Percentiles rank a stretch among this genome's conserved stretches.
phyloP scores from a whole-genome alignment of 1,139 yeast species.

The Lodderomyces beijingensis region DNA sequence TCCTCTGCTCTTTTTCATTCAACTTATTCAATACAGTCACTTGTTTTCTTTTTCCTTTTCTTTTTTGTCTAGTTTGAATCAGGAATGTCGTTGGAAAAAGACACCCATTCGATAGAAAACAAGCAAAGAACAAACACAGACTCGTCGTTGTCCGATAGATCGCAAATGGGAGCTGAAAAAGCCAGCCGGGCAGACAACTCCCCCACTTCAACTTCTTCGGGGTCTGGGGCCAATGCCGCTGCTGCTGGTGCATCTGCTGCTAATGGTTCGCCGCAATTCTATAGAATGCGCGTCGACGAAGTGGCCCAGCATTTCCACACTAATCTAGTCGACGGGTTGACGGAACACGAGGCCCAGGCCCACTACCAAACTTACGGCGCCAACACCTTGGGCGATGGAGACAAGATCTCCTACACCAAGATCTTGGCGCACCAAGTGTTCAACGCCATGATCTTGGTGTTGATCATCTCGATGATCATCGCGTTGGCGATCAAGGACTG shows the following conservation, averaged over 20 bases:
- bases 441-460: constrained; percentile 77
- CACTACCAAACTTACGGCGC: constrained; percentile 40
- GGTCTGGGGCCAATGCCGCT: too few relatives aligned
- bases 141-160: constrained; percentile 8
- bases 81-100: too few relatives aligned
- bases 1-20: too few relatives aligned
- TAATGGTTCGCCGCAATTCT: constrained; percentile 11
- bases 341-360: constrained; percentile 28
- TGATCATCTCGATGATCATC: constrained; percentile 69
- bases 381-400: constrained; percentile 60
- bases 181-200: too few relatives aligned
- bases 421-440: constrained; percentile 68
- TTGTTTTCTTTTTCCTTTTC: too few relatives aligned
- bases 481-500: constrained; percentile 74
- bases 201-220: too few relatives aligned
- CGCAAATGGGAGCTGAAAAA: constrained; percentile 4
- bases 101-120: too few relatives aligned
- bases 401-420: constrained; percentile 49
- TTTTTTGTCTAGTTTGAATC: too few relatives aligned
- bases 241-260: too few relatives aligned
- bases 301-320: constrained; percentile 37
- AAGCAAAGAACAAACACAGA: constrained; percentile 8
- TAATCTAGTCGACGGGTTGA: constrained; percentile 45
- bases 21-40: too few relatives aligned
- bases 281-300: constrained; percentile 29